These are phyloP conservation scores for Senna siamea DNA, from an alignment of 306 rosid species.

Conservation along the genomic window DNA sequence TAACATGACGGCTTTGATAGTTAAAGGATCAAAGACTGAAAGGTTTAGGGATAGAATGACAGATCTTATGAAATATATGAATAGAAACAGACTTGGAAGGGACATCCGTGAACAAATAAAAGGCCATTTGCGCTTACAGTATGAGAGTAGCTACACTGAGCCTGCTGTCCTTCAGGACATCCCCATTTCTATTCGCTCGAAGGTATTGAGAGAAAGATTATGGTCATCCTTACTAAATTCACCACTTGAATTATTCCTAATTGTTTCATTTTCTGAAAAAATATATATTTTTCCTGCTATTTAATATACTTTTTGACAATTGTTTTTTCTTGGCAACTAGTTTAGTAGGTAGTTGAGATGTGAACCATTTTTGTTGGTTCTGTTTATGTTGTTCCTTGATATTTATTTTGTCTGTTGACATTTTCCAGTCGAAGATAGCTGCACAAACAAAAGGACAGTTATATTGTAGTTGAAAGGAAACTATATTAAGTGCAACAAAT, in stretches of 20 bases:
- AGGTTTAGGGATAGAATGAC: conserved; percentile 93
- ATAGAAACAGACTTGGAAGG: conserved; percentile 83
- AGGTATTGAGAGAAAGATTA: conserved; percentile 55
- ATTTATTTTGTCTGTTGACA: conserved; percentile 4
- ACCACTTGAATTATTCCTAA: background rate
- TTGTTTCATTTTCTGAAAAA: conserved; percentile 14
- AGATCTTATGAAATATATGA: conserved; percentile 85
- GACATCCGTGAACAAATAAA: conserved; percentile 90
- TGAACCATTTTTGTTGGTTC: conserved; percentile 29
- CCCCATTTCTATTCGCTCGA: conserved; percentile 85
- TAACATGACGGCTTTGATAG: conserved; percentile 98
- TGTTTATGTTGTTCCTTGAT: conserved; percentile 2
- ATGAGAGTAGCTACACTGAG: conserved; percentile 91
- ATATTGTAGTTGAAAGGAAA: background rate
- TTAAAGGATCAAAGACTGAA: conserved; percentile 98
- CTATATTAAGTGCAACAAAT: too few relatives aligned
- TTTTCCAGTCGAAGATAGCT: conserved; percentile 20
- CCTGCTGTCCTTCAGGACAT: conserved; percentile 80
- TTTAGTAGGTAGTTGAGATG: background rate
- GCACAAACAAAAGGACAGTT: background rate
- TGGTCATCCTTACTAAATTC: conserved; percentile 7
- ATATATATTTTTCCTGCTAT: conserved; percentile 24
- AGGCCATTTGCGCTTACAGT: conserved; percentile 88
- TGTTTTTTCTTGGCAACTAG: background rate
- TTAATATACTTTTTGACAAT: conserved; percentile 2